Percentiles rank a stretch among this genome's conserved stretches.
Conservation (phyloP, 148 eudicot genomes). For the Drosera capensis region DNA sequence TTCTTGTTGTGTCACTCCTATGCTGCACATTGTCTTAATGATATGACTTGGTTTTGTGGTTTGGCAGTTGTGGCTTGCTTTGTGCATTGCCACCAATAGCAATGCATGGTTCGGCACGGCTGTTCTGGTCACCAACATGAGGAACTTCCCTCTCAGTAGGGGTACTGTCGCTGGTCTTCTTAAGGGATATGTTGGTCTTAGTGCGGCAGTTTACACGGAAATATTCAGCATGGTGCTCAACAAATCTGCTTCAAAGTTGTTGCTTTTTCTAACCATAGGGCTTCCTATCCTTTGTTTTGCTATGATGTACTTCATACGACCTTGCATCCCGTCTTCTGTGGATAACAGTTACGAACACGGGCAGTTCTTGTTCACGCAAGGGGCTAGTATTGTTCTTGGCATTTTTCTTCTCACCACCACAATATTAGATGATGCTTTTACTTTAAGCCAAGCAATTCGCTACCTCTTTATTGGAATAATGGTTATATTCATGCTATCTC, state of each 20-base stretch:
- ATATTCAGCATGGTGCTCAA: slow-evolving; percentile 41
- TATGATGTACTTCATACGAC: slow-evolving; percentile 62
- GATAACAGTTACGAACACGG: slow-evolving; percentile 48
- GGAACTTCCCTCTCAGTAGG: slow-evolving; percentile 85
- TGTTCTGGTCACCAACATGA: slow-evolving; percentile 82
- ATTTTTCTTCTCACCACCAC: slow-evolving; percentile 55
- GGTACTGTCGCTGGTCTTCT: slow-evolving; percentile 90
- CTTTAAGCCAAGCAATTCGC: slow-evolving; percentile 27
- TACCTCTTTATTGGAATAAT: slow-evolving; percentile 45
- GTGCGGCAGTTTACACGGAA: slow-evolving; percentile 82
- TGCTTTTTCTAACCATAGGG: slow-evolving; percentile 52
- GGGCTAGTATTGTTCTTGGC: slow-evolving; percentile 45
- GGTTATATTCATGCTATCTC: slow-evolving; percentile 65
- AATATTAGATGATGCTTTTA: slow-evolving; percentile 20
- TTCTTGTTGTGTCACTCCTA: neutral
- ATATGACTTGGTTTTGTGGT: slow-evolving; percentile 1
- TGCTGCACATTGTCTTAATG: neutral
- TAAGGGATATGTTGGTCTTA: slow-evolving; percentile 71
- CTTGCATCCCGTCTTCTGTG: slow-evolving; percentile 70
- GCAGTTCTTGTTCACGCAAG: slow-evolving; percentile 76
- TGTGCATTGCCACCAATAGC: slow-evolving; percentile 50
- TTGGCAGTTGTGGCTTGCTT: slow-evolving; percentile 62
- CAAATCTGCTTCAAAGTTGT: slow-evolving; percentile 38
- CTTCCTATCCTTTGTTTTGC: slow-evolving; percentile 52
- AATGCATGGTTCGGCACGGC: slow-evolving; percentile 73